These are phyloP conservation scores for Sparassis latifolia DNA, from an alignment of 1,284 basidiomycete genomes.

Conservation along the genomic window DNA sequence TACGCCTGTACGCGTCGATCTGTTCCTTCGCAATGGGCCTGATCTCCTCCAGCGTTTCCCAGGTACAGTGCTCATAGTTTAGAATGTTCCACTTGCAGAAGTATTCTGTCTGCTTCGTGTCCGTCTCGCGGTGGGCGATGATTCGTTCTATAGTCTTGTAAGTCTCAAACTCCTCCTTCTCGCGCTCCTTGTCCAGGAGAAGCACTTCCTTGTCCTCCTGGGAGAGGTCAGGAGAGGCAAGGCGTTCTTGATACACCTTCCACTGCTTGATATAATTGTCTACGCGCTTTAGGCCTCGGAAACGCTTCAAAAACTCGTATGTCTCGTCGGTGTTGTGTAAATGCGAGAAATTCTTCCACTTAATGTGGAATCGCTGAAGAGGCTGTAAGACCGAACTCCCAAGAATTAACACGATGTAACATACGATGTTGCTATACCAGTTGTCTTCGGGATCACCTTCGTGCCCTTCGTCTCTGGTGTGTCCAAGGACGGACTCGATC, in stretches of 20 bases:
- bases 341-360: slow-evolving; percentile 93
- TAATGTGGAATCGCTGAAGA: slow-evolving; percentile 85
- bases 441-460: slow-evolving; percentile 73
- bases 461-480: slow-evolving; percentile 75
- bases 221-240: slow-evolving; percentile 63
- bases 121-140: slow-evolving; percentile 74
- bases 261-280: slow-evolving; percentile 97
- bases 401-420: slow-evolving; percentile 24
- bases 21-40: slow-evolving; percentile 67
- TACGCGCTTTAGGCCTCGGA: slow-evolving; percentile 92
- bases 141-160: slow-evolving; percentile 93
- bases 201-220: slow-evolving; percentile 89
- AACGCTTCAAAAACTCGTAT: slow-evolving; percentile 92
- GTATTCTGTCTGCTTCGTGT: slow-evolving; percentile 75
- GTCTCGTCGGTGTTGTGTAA: slow-evolving; percentile 96
- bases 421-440: slow-evolving; percentile 81
- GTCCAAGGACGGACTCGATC: slow-evolving; percentile 82
- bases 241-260: slow-evolving; percentile 68
- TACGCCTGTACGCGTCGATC: slow-evolving; percentile 75
- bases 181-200: slow-evolving; percentile 84
- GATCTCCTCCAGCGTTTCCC: slow-evolving; percentile 86
- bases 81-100: slow-evolving; percentile 98
- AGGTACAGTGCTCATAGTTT: slow-evolving; percentile 94
- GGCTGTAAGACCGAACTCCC: too few relatives aligned
- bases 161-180: slow-evolving; percentile 85